phyloP scores from a whole-genome alignment of 192 early-diverging fungal species.

The Coemansia javaensis region DNA sequence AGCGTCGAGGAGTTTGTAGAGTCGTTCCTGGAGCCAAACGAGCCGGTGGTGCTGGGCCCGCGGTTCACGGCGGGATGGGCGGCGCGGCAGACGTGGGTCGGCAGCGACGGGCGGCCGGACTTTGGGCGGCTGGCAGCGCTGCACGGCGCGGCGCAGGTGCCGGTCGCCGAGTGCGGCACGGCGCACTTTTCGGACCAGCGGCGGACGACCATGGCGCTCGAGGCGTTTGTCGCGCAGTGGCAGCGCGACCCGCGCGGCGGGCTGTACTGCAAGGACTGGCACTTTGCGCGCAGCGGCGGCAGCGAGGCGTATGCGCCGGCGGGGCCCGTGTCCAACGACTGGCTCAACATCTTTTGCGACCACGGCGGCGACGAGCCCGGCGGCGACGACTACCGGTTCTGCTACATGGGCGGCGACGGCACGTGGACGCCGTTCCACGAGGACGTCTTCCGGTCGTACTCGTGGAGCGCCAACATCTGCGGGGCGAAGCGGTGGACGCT shows the following conservation, averaged over 20 bases:
- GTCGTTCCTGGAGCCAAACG: slow-evolving; percentile 20
- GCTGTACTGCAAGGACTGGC: slow-evolving; percentile 71
- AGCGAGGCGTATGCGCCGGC: slow-evolving; percentile 8
- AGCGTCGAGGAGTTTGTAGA: slow-evolving; percentile 31
- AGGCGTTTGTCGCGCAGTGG: slow-evolving; percentile 57
- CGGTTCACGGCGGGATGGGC: slow-evolving; percentile 42
- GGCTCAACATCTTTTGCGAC: slow-evolving; percentile 65
- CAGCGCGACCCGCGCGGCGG: neutral
- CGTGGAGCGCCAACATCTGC: slow-evolving; percentile 72
- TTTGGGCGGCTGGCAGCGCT: slow-evolving; percentile 35
- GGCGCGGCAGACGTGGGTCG: slow-evolving; percentile 58
- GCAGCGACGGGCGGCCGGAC: slow-evolving; percentile 2
- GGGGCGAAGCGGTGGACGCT: slow-evolving; percentile 68
- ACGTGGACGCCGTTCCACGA: slow-evolving; percentile 74
- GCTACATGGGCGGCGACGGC: slow-evolving; percentile 65
- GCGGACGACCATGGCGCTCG: slow-evolving; percentile 53
- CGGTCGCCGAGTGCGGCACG: slow-evolving; percentile 58
- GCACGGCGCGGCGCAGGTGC: slow-evolving; percentile 36
- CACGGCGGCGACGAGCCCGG: slow-evolving; percentile 9
- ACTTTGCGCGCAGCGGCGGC: slow-evolving; percentile 39
- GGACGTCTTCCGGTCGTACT: slow-evolving; percentile 73
- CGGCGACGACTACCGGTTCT: slow-evolving; percentile 67
- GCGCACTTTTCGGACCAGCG: slow-evolving; percentile 62
- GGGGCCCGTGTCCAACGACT: slow-evolving; percentile 52
- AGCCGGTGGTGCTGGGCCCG: slow-evolving; percentile 24